phyloP scores from a whole-genome alignment of 441 rosid genomes.

The Populus hybrid region DNA sequence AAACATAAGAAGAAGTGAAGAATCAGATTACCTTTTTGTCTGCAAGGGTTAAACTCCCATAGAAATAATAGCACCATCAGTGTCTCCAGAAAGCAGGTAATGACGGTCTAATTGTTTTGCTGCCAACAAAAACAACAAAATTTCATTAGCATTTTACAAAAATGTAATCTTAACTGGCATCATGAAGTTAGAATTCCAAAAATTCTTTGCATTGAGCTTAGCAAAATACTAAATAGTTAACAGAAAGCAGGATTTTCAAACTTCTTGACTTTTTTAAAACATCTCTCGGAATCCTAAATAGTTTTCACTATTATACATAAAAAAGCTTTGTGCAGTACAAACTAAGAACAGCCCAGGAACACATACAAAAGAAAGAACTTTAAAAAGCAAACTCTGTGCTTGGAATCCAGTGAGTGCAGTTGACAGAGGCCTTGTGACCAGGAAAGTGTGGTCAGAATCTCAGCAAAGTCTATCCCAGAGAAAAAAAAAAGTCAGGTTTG shows the following conservation, averaged over 20 bases:
- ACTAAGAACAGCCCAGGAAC: not conserved
- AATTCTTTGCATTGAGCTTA: not conserved
- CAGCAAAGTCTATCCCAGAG: slow-evolving; percentile 58
- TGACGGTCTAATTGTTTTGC: slow-evolving; percentile 59
- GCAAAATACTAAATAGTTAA: not conserved
- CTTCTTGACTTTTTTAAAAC: not conserved
- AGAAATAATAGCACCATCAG: slow-evolving; percentile 64
- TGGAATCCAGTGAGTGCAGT: slow-evolving; percentile 94
- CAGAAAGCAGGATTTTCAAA: not conserved
- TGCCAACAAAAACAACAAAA: slow-evolving; percentile 22
- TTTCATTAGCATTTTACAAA: too few relatives aligned
- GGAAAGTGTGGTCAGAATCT: slow-evolving; percentile 87
- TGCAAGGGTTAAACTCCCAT: slow-evolving; percentile 67
- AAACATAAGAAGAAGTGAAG: not conserved
- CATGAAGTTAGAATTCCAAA: too few relatives aligned
- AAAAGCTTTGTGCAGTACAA: not conserved
- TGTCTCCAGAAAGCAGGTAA: slow-evolving; percentile 85
- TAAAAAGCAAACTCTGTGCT: slow-evolving; percentile 67
- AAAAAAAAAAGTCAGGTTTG: not conserved
- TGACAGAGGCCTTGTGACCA: slow-evolving; percentile 78
- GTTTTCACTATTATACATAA: too few relatives aligned
- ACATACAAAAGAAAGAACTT: slow-evolving; percentile 38
- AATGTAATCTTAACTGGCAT: too few relatives aligned
- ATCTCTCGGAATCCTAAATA: slow-evolving; percentile 4
- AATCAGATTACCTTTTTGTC: slow-evolving; percentile 42